Conservation (phyloP, 176 grass and related monocot species). For the Avena insularis region DNA sequence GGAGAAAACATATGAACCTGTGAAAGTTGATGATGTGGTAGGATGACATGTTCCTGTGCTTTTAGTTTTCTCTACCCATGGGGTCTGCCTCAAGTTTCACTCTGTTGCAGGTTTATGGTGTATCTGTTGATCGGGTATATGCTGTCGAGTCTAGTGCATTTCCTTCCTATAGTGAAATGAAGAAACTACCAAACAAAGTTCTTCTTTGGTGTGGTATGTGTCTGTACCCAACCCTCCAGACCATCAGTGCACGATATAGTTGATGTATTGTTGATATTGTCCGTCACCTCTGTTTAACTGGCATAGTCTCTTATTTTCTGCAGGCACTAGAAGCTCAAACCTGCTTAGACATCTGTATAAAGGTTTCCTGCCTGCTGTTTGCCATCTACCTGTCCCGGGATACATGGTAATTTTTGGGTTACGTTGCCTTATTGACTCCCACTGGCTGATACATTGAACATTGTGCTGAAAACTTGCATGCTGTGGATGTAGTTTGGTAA, state of each 20-base stretch:
- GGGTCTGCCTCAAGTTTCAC: neutral
- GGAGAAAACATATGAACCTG: constrained; percentile 76
- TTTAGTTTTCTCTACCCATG: neutral
- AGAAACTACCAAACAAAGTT: constrained; percentile 76
- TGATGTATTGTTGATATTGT: neutral
- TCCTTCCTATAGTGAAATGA: constrained; percentile 69
- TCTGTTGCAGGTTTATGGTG: constrained; percentile 56
- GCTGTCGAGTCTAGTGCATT: constrained; percentile 57
- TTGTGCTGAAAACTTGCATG: neutral
- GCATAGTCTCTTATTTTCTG: neutral
- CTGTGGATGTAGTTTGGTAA: constrained; percentile 63
- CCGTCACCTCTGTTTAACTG: neutral
- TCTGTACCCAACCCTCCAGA: neutral
- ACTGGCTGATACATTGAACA: neutral
- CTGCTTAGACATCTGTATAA: constrained; percentile 69
- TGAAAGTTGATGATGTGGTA: constrained; percentile 72
- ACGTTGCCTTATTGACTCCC: neutral
- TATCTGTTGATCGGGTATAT: constrained; percentile 69
- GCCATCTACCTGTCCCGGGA: constrained; percentile 72
- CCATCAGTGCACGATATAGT: neutral
- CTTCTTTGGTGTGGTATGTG: constrained; percentile 90
- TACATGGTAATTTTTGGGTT: constrained; percentile 64
- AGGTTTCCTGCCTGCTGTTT: constrained; percentile 68
- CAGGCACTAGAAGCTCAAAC: constrained; percentile 86
- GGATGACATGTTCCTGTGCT: neutral